Conservation (phyloP, 345 rosid genomes). For the Cochlearia excelsa region DNA sequence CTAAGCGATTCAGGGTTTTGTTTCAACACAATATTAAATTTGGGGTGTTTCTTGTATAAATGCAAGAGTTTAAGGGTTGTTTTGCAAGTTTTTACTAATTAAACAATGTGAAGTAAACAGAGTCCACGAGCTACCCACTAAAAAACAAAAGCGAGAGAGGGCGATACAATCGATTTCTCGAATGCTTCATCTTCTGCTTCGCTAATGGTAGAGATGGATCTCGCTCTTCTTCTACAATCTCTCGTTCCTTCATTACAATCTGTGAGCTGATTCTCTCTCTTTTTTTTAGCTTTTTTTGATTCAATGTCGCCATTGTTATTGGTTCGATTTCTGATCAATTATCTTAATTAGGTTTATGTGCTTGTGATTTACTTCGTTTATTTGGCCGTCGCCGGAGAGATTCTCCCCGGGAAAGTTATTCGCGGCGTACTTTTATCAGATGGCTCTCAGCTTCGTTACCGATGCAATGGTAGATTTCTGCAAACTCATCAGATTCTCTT, state of each 20-base stretch:
- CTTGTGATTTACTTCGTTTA: slow-evolving; percentile 54
- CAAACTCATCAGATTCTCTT: neutral
- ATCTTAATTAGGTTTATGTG: slow-evolving; percentile 42
- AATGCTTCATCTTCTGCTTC: slow-evolving; percentile 25
- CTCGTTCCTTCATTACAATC: slow-evolving; percentile 59
- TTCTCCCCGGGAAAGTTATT: slow-evolving; percentile 63
- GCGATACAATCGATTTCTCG: slow-evolving; percentile 30
- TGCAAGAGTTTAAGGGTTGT: no score
- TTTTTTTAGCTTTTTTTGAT: neutral
- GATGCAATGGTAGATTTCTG: slow-evolving; percentile 57
- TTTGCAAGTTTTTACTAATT: no score
- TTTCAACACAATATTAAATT: no score
- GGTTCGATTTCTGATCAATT: neutral
- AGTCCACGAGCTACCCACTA: no score
- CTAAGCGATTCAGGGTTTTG: no score
- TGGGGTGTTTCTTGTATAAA: no score
- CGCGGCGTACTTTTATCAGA: slow-evolving; percentile 61
- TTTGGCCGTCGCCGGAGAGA: slow-evolving; percentile 62
- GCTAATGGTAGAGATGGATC: slow-evolving; percentile 47
- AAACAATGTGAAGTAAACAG: no score
- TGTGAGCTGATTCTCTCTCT: slow-evolving; percentile 36
- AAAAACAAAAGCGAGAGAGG: neutral
- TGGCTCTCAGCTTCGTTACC: slow-evolving; percentile 65
- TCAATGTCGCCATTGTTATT: slow-evolving; percentile 1
- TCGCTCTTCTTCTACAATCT: slow-evolving; percentile 37